These are phyloP conservation scores for Hysterium pulicare DNA, from an alignment of 2,329 filamentous ascomycete genomes.

Conservation along the genomic window DNA sequence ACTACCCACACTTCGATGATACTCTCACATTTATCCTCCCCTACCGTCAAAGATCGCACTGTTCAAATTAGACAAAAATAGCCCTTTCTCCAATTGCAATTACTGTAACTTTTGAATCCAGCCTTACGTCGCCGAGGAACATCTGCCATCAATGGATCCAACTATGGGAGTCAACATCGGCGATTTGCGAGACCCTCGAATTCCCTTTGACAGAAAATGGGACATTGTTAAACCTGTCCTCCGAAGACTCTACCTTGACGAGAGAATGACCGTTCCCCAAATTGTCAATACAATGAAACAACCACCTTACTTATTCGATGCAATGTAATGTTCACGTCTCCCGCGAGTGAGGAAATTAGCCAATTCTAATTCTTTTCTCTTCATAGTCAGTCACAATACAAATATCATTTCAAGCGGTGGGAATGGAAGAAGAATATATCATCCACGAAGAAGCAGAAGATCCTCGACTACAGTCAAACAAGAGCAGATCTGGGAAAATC, in stretches of 20 bases:
- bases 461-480: conserved; percentile 12
- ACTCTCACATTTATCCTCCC: no score
- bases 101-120: no score
- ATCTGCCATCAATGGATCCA: no score
- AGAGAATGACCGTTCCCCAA: conserved; percentile 11
- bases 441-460: conserved; percentile 17
- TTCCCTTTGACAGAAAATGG: conserved; percentile 9
- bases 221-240: conserved; percentile 12
- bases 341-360: no score
- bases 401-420: conserved; percentile 34
- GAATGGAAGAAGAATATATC: conserved; percentile 24
- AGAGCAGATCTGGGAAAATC: conserved; percentile 14
- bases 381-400: conserved; percentile 32
- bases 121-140: no score
- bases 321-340: no score
- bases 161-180: no score
- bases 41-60: not conserved
- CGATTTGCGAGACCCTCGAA: not conserved
- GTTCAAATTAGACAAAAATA: no score
- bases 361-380: no score
- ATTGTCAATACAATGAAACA: conserved; percentile 11
- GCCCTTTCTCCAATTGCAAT: no score
- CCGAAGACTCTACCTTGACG: conserved; percentile 11
- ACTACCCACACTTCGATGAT: not conserved
- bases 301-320: conserved; percentile 11